Evolutionary conservation across 176 grass and related monocot species (phyloP).

Genomic region (Ampelocalamus luodianensis): DNA sequence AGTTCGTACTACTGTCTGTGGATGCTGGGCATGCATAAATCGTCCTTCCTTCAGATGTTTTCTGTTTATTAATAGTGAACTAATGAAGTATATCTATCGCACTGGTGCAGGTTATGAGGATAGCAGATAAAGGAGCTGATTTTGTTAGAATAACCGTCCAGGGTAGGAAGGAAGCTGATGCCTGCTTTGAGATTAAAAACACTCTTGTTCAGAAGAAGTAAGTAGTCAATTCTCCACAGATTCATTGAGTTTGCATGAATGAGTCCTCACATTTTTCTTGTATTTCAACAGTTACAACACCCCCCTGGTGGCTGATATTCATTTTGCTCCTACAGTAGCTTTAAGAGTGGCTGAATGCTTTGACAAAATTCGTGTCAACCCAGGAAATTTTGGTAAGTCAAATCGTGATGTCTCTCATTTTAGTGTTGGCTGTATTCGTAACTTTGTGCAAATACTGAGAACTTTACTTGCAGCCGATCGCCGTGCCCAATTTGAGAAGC

Average conservation of each 20-base stretch:
- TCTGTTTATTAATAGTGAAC: not conserved
- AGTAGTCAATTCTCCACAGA: constrained; percentile 36
- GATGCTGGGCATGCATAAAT: constrained; percentile 15
- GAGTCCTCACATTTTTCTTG: constrained; percentile 7
- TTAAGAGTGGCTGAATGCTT: constrained; percentile 97
- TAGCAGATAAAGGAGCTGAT: constrained; percentile 96
- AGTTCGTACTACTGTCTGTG: constrained; percentile 3
- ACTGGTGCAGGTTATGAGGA: constrained; percentile 87
- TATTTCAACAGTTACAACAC: constrained; percentile 78
- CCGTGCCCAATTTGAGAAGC: constrained; percentile 86
- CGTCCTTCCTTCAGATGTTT: not conserved
- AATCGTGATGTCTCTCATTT: constrained; percentile 28
- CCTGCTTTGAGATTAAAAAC: constrained; percentile 97
- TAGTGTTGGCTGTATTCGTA: constrained; percentile 14
- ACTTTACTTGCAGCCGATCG: constrained; percentile 80
- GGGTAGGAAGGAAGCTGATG: constrained; percentile 97
- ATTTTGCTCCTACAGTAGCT: constrained; percentile 94
- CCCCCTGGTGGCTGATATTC: constrained; percentile 98
- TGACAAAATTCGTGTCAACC: constrained; percentile 99
- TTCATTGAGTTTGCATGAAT: constrained; percentile 26
- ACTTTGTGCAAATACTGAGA: constrained; percentile 22
- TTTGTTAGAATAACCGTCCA: constrained; percentile 97
- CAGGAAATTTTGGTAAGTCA: constrained; percentile 93
- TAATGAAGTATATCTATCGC: not conserved
- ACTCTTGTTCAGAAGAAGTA: constrained; percentile 98